Evolutionary conservation across 495 filamentous ascomycete genomes (phyloP).

Genomic region (Penicillium malachiteum): DNA sequence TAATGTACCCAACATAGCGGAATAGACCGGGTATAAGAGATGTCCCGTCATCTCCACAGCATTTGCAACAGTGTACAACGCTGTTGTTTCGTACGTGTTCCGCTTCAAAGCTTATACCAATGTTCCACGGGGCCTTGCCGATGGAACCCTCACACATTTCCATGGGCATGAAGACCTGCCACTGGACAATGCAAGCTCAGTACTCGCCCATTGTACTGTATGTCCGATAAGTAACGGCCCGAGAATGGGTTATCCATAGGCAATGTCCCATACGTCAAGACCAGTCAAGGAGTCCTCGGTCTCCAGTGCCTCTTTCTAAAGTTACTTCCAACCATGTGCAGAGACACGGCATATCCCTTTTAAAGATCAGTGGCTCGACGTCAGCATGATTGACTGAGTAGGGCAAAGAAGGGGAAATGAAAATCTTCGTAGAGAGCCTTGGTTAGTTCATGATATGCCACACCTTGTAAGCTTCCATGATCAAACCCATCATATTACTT

Average conservation of each 20-base stretch:
- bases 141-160: slow-evolving; percentile 10
- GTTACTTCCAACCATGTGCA: neutral
- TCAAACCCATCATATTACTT: neutral
- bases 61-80: slow-evolving; percentile 9
- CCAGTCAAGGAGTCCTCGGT: slow-evolving; percentile 5
- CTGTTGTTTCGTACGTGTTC: slow-evolving; percentile 3
- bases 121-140: slow-evolving; percentile 9
- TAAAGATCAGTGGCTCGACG: slow-evolving; percentile 19
- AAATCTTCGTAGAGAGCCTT: neutral
- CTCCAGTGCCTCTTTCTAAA: slow-evolving; percentile 7
- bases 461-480: neutral
- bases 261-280: slow-evolving; percentile 30
- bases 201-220: slow-evolving; percentile 6
- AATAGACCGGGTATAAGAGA: slow-evolving; percentile 6
- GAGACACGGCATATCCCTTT: no score
- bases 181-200: no score
- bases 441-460: neutral
- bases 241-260: slow-evolving; percentile 43
- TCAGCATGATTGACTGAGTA: slow-evolving; percentile 35
- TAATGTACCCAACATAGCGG: slow-evolving; percentile 5
- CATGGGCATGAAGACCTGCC: neutral
- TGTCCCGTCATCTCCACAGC: slow-evolving; percentile 7
- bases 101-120: neutral
- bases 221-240: slow-evolving; percentile 4
- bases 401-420: neutral